Percentiles rank a stretch among this genome's conserved stretches.
Evolutionary conservation across 2,329 filamentous ascomycete genomes (phyloP).

Genomic region (Fusarium anguioides): DNA sequence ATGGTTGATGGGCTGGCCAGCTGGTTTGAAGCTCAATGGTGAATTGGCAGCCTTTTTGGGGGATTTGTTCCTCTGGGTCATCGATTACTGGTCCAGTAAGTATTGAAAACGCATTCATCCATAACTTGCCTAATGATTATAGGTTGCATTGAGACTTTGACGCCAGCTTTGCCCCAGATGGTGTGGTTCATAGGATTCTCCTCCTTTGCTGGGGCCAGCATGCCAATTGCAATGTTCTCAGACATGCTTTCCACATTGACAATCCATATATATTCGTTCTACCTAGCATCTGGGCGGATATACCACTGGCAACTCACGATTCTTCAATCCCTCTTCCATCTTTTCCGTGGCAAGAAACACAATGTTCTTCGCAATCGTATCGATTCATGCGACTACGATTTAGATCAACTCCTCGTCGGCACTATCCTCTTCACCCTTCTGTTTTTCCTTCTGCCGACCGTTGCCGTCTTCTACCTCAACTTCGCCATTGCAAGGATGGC

Average conservation of each 20-base stretch:
- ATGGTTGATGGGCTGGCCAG: conserved; percentile 97
- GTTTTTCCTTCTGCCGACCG: conserved; percentile 93
- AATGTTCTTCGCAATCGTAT: conserved; percentile 97
- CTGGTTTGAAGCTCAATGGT: conserved; percentile 92
- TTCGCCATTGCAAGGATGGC: conserved; percentile 95
- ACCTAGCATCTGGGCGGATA: conserved; percentile 94
- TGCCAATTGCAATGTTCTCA: conserved; percentile 96
- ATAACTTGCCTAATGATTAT: conserved; percentile 37
- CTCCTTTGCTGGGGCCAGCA: conserved; percentile 93
- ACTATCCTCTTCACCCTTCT: conserved; percentile 96
- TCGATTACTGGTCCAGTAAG: conserved; percentile 94
- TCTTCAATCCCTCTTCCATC: conserved; percentile 95
- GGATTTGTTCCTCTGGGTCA: conserved; percentile 97
- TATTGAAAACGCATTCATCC: conserved; percentile 19
- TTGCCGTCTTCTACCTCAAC: conserved; percentile 95
- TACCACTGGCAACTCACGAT: conserved; percentile 99
- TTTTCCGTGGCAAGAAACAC: conserved; percentile 97
- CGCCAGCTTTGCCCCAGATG: conserved; percentile 83
- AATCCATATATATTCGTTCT: conserved; percentile 97
- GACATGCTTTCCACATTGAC: conserved; percentile 92
- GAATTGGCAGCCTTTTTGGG: conserved; percentile 94
- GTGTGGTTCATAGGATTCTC: conserved; percentile 95
- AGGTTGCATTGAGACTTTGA: conserved; percentile 81
- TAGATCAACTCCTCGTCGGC: conserved; percentile 94
- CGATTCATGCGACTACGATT: conserved; percentile 97